These are phyloP conservation scores for Setaria italica DNA, from an alignment of 202 grass and related monocot genomes.

Conservation along the genomic window DNA sequence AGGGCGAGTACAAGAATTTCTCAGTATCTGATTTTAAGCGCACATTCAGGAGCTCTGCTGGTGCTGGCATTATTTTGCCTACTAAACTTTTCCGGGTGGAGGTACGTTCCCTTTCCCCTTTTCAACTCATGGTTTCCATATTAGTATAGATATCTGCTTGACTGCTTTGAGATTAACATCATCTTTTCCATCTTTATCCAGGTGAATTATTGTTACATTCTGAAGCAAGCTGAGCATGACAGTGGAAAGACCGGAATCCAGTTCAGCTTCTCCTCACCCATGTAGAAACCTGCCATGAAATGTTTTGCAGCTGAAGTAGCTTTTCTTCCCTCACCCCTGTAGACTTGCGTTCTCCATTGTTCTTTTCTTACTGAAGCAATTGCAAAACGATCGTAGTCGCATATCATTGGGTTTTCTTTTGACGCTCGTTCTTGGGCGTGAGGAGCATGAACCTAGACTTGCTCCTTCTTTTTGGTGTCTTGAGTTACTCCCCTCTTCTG, in stretches of 20 bases:
- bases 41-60: conserved; percentile 86
- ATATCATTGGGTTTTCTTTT: not conserved
- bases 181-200: conserved; percentile 40
- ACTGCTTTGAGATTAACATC: conserved; percentile 9
- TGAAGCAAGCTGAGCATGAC: conserved; percentile 91
- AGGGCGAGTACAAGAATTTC: conserved; percentile 69
- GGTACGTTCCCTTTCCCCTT: conserved; percentile 45
- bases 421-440: conserved; percentile 3
- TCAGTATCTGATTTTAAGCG: conserved; percentile 60
- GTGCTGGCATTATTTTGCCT: conserved; percentile 86
- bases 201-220: conserved; percentile 94
- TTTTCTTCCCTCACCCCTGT: not conserved
- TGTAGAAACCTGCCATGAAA: conserved; percentile 48
- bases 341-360: not conserved
- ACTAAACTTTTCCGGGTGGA: conserved; percentile 91
- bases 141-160: not conserved
- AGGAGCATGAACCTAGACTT: conserved; percentile 28
- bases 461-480: conserved; percentile 20
- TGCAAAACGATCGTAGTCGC: conserved; percentile 27
- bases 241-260: conserved; percentile 82
- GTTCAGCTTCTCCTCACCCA: conserved; percentile 89
- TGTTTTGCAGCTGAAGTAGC: not conserved
- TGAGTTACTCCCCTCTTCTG: not conserved
- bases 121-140: not conserved
- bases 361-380: conserved; percentile 34